Base-by-base conservation (phyloP, 1,284 basidiomycete genomes). In the Gomphus sp. region DNA sequence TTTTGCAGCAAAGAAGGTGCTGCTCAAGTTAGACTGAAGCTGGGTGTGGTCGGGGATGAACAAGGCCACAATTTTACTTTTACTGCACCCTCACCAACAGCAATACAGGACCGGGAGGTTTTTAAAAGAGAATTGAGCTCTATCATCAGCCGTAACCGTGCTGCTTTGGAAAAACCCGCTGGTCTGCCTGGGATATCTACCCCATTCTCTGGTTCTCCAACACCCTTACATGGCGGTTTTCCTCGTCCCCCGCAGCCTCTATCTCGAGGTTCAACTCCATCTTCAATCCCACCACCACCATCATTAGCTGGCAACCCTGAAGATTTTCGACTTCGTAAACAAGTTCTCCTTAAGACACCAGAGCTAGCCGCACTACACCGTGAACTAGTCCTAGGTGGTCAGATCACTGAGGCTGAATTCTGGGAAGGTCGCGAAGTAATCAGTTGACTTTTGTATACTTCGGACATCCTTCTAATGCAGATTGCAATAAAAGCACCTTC, bases 361-460 rank as follows among this genome's bases (percentile, higher is more conserved):
- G 87, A 90, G 56, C 77, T 97, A 55, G 84, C 85, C 33, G 71
- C 80, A 16, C 74, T 98, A 52, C 93, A 97, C 70, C 81, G 84
- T 41, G 91, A 94, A 59, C 80, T 98, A 60, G 94, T 97, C 41
- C 82, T 93, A 68, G 79, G 78, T 9, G 86, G 85, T 31, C 88
- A 93, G 64, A 90, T 97, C 34, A 87, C 87, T 2, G 94, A 98
- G 71, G 80, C 84, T 0, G 94, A 98, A 66, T 98, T 98, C 68
- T 98, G 94, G 94, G 91, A 93, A 62, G 92, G 93, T 28, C 80
- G 94, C 69, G 90, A 95, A 79, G 91, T 93, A 68, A 61, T 72
- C 69, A 25, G 52, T 36, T 59, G 43, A 39, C 56, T n/a, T 56
- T 55, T 56, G 25, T 64, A 59, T 58, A 11, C 14, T 36, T 51